Evolutionary conservation across 352 stramenopile genomes (phyloP).

Genomic region (Globisporangium canariense): DNA sequence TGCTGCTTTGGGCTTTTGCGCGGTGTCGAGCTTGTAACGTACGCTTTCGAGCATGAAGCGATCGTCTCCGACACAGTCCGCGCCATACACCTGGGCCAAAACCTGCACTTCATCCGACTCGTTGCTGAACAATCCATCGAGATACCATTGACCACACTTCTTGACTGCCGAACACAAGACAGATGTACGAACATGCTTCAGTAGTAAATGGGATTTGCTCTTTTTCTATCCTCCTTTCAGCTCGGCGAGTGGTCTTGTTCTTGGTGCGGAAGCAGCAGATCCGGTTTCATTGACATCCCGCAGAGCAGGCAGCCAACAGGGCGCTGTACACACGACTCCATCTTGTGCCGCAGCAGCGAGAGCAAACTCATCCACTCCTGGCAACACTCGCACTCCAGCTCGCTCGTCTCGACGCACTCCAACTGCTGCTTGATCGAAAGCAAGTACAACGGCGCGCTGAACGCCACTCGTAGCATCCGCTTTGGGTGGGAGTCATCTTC

Average conservation of each 20-base stretch:
- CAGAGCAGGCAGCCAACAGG: conserved; percentile 7
- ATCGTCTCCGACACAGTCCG: too few species aligned
- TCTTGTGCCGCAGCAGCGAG: background rate
- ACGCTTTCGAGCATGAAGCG: too few species aligned
- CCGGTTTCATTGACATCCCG: background rate
- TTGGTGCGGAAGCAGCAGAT: conserved; percentile 5
- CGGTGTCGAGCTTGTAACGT: too few species aligned
- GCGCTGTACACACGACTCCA: conserved; percentile 1
- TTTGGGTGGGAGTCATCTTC: conserved; percentile 1
- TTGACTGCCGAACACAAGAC: too few species aligned
- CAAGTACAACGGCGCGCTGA: conserved; percentile 2
- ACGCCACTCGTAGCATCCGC: conserved; percentile 5
- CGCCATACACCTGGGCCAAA: too few species aligned
- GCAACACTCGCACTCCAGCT: conserved; percentile 7
- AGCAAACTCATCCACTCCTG: background rate
- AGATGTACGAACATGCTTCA: too few species aligned
- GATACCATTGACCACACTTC: too few species aligned
- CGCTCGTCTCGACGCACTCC: background rate
- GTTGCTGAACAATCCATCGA: too few species aligned
- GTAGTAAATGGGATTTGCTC: too few species aligned
- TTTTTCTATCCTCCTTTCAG: background rate
- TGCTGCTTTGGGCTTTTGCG: too few species aligned
- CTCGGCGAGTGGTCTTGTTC: conserved; percentile 1
- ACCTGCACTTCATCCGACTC: too few species aligned
- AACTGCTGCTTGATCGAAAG: conserved; percentile 3